A percentile compares a stretch with the other conserved stretches of the same genome.
phyloP scores from a whole-genome alignment of 768 basidiomycete species.

The Melanogaster broomeanus region DNA sequence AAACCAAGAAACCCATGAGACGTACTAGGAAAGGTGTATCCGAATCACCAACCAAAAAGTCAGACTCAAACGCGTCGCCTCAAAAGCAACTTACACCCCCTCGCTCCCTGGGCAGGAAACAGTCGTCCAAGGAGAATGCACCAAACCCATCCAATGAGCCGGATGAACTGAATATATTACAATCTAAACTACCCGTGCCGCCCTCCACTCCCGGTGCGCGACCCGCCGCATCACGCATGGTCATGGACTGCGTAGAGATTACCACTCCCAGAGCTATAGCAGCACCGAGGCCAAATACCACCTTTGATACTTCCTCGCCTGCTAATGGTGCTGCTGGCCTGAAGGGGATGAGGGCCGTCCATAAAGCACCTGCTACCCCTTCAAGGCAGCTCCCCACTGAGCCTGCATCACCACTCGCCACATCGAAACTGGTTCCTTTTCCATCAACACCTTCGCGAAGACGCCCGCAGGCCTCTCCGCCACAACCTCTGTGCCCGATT shows the following conservation, averaged over 20 bases:
- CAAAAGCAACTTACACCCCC: background rate
- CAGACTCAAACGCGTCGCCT: background rate
- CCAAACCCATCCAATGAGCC: conserved; percentile 11
- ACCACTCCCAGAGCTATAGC: conserved; percentile 22
- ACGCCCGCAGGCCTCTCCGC: conserved; percentile 17
- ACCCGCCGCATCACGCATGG: conserved; percentile 16
- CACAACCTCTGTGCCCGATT: conserved; percentile 2
- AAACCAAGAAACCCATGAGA: background rate
- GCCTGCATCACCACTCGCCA: background rate
- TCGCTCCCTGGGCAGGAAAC: background rate
- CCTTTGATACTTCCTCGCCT: conserved; percentile 13
- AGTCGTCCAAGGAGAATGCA: background rate
- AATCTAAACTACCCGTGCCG: conserved; percentile 1
- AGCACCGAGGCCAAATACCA: background rate
- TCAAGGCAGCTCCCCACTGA: conserved; percentile 7
- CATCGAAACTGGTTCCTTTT: conserved; percentile 1
- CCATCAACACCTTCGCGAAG: conserved; percentile 16
- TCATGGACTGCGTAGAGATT: conserved; percentile 35
- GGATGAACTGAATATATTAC: conserved; percentile 32
- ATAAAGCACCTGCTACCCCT: conserved; percentile 19
- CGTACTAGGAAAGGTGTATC: background rate
- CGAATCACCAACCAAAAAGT: conserved; percentile 3
- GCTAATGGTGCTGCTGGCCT: background rate
- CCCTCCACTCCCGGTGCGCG: conserved; percentile 28
- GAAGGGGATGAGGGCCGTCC: background rate